Evolutionary conservation across 2,329 filamentous ascomycete genomes (phyloP), one percentile per base, ranked within the genome.

Genomic region (Ascochyta fabae): DNA sequence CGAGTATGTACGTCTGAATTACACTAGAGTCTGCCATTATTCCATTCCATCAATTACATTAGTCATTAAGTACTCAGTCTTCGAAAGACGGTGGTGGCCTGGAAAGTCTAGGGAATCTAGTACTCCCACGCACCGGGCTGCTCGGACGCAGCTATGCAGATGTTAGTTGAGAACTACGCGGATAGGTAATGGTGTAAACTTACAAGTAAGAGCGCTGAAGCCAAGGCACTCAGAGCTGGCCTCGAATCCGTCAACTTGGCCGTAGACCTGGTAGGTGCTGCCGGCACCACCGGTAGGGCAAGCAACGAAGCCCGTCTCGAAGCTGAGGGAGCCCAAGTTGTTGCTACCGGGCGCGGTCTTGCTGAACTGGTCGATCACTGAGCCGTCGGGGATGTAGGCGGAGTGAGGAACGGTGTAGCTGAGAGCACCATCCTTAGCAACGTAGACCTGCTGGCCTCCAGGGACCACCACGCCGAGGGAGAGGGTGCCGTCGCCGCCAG

Each of bases 391-490:
- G 5, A 82, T 80, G 52, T 66, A 74, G 2, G 71, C 73, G 0
- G 84, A 86, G 74, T 88, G 85, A 0, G 86, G 79, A 19, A 66
- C 59, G 0, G 85, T 84, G 75, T 84, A 89, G 50, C 78, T 77
- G 53, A 89, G 70, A 9, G 79, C 75, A 6, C 86, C 87, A 24
- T 78, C 71, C 3, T 81, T 76, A 3, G 74, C 77, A 53, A 89
- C 78, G 70, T 85, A 89, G 63, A 88, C 72, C 53, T 79, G 74
- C 65, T 90, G 86, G 24, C 87, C 87, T 26, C 86, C 86, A 5
- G 86, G 86, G 4, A 88, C 86, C 27, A 79, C 68, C 29, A 84
- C 81, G 31, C 77, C 73, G 66, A 84, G 43, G n/a, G 56, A 52
- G 5, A 74, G 67, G 10, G 59, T 67, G 1, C 38, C 35, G 27